Conservation (phyloP, 106 monocot species). For the Chionographis japonica region DNA sequence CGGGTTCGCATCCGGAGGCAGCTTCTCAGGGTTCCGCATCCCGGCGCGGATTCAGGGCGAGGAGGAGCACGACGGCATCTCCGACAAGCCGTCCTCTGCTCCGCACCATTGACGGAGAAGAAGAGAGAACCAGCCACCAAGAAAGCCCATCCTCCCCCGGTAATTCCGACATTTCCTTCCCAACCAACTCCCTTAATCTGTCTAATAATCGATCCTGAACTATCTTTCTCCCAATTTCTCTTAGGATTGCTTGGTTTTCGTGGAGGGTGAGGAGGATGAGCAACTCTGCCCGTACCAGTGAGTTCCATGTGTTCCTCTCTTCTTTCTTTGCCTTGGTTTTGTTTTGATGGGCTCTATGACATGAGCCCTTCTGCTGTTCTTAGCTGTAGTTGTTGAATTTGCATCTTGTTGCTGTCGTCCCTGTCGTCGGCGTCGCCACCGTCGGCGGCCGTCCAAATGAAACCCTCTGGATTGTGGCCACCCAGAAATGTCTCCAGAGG, state of each 20-base stretch:
- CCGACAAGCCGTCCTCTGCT: conserved; percentile 13
- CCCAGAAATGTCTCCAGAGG: too few relatives aligned
- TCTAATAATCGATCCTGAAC: background rate
- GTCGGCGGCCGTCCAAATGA: too few relatives aligned
- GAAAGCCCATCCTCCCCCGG: conserved; percentile 8
- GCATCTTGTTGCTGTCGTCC: background rate
- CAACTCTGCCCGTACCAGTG: conserved; percentile 12
- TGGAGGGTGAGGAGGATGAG: conserved; percentile 2
- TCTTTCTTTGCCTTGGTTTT: too few relatives aligned
- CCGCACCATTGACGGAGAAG: conserved; percentile 12
- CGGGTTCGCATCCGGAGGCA: conserved; percentile 7
- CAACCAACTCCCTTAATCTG: background rate
- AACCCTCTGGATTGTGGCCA: too few relatives aligned
- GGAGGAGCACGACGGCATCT: conserved; percentile 29
- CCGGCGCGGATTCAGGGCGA: conserved; percentile 54
- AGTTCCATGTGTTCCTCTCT: background rate
- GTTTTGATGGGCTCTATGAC: background rate
- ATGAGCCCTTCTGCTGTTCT: too few relatives aligned
- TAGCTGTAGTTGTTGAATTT: background rate
- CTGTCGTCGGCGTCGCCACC: too few relatives aligned
- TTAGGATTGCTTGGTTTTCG: conserved; percentile 4
- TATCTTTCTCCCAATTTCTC: background rate
- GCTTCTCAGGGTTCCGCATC: conserved; percentile 49
- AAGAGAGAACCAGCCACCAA: background rate
- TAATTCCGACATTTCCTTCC: conserved; percentile 4